phyloP scores from a whole-genome alignment of 179 eudicot genomes.

The Dionaea muscipula region DNA sequence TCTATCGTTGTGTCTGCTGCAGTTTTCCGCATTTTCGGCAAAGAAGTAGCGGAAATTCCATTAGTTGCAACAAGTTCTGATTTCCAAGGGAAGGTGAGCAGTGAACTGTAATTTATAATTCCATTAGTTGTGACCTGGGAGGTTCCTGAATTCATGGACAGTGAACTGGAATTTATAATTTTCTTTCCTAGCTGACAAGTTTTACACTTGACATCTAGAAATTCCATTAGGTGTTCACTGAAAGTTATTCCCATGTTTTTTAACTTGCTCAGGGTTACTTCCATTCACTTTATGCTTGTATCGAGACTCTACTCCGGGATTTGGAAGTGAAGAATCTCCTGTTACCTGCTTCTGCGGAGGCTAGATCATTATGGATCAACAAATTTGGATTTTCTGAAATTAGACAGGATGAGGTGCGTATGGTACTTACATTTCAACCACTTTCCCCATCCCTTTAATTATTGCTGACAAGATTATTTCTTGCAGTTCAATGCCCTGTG shows the following conservation, averaged over 20 bases:
- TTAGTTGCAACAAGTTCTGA: slow-evolving; percentile 57
- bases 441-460: neutral
- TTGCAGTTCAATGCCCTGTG: slow-evolving; percentile 38
- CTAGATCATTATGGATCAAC: slow-evolving; percentile 36
- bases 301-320: slow-evolving; percentile 29
- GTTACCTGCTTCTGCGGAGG: slow-evolving; percentile 52
- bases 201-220: no score
- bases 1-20: slow-evolving; percentile 65
- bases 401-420: slow-evolving; percentile 18
- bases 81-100: slow-evolving; percentile 50
- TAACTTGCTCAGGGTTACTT: slow-evolving; percentile 36
- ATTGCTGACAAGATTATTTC: neutral
- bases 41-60: slow-evolving; percentile 75
- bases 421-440: neutral
- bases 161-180: no score
- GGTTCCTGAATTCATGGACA: no score
- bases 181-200: no score
- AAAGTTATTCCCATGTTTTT: no score
- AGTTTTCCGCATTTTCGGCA: slow-evolving; percentile 58
- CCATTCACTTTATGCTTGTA: slow-evolving; percentile 34
- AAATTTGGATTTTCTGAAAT: slow-evolving; percentile 34
- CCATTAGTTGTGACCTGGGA: no score
- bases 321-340: slow-evolving; percentile 30
- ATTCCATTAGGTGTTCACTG: no score
- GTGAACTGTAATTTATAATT: no score